Conservation (phyloP, 1,284 basidiomycete genomes). For the Gymnopus androsaceus region DNA sequence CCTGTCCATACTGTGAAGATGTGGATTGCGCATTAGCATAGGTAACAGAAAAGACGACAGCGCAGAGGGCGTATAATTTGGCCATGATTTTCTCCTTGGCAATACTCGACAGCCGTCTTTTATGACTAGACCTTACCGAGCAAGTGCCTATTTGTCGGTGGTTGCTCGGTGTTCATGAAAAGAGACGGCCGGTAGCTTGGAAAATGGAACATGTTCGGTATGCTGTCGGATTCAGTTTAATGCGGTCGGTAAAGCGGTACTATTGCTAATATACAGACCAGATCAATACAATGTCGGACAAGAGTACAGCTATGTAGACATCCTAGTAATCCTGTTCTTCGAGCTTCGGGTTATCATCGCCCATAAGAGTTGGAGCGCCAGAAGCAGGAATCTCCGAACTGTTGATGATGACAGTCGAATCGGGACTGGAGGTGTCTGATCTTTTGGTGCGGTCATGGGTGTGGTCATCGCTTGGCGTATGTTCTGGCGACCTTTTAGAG, state of each 20-base stretch:
- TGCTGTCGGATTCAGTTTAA: conserved; percentile 3
- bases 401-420: conserved; percentile 9
- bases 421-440: conserved; percentile 2
- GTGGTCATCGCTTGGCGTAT: not conserved
- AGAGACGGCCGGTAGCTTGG: not conserved
- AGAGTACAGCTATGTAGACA: not conserved
- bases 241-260: not conserved
- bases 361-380: not conserved
- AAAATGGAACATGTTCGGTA: not conserved
- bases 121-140: conserved; percentile 27
- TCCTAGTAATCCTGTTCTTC: not conserved
- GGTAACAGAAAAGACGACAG: conserved; percentile 20
- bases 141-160: conserved; percentile 40
- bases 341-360: not conserved
- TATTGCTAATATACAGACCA: conserved; percentile 1
- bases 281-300: not conserved
- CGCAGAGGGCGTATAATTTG: conserved; percentile 18
- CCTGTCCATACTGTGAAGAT: conserved; percentile 32
- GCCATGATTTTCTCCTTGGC: conserved; percentile 17
- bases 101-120: not conserved
- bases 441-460: not conserved
- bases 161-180: not conserved
- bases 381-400: not conserved
- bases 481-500: not conserved
- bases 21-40: conserved; percentile 26